Base-by-base conservation (phyloP, 129 eudicot species). In the Centella asiatica region DNA sequence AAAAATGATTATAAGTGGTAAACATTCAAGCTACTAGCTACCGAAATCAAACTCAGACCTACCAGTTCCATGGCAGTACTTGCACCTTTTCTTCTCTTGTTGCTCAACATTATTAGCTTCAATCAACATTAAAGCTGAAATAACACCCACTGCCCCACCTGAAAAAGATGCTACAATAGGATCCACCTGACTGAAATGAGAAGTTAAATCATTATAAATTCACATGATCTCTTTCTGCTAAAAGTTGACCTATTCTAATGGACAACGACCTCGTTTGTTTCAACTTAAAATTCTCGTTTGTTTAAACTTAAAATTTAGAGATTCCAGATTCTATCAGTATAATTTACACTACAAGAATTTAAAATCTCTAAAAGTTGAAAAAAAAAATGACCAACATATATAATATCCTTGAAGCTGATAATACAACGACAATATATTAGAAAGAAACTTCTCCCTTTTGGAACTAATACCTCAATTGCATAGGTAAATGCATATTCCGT, bases 91-190 rank as follows among this genome's bases (percentile, higher is more conserved):
- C 77, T 90, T 90, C 86, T 90, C 95, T 80, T 90, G 98, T 67
- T 90, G 95, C 69, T 68, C 76, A 25, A 87, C 98, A 52, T 90
- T 90, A 68, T 84, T 90, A 25, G 81, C 88, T 69, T 90, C 98
- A 33, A 90, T 80, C 62, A 90, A 68, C 98, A 90, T 90, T 65
- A 90, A 75, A 37, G 95, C 82, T n/a, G 98, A 84, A 58, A 90
- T 87, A 42, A 87, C 98, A 29, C 98, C 98, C 34, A 90, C 98
- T 1, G 98, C 95, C 68, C 98, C 98, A 39, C 98, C 98, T 3
- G 98, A 81, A 72, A 90, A 90, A 19, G 98, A 90, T 68, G 98
- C 95, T 67, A 90, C 98, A 44, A 90, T 87, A 15, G 98, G 98
- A 72, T 90, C 98, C 36, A 90, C 95, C 76, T 90, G 95, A 72